Conservation (phyloP, 805 yeast genomes). For the Monosporozyma aerobia region DNA sequence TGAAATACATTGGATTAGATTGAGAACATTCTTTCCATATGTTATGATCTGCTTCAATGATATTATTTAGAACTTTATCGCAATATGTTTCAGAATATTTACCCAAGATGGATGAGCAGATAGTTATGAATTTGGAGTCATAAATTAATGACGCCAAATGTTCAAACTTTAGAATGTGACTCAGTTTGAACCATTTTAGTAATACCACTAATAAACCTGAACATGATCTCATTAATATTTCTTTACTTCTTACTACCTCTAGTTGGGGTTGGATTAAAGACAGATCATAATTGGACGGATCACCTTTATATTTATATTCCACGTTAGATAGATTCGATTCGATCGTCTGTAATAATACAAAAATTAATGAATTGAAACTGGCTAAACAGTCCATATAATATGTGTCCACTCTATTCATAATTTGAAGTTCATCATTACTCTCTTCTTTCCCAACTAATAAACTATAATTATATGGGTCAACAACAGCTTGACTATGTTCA, state of each 20-base stretch:
- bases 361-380: constrained; percentile 52
- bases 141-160: constrained; percentile 61
- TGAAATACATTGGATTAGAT: constrained; percentile 9
- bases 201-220: constrained; percentile 45
- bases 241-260: constrained; percentile 54
- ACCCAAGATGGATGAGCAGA: constrained; percentile 18
- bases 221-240: constrained; percentile 49
- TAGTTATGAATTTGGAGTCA: constrained; percentile 51
- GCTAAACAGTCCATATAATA: constrained; percentile 48
- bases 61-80: constrained; percentile 26
- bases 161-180: constrained; percentile 72
- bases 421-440: constrained; percentile 20
- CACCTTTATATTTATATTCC: constrained; percentile 14
- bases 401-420: constrained; percentile 46
- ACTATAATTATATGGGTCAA: constrained; percentile 28
- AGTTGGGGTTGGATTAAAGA: constrained; percentile 26
- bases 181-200: constrained; percentile 68
- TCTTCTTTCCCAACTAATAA: constrained; percentile 9
- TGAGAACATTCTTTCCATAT: constrained; percentile 26
- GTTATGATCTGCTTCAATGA: constrained; percentile 11
- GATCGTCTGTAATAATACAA: constrained; percentile 56
- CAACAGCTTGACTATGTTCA: neutral
- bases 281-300: constrained; percentile 2
- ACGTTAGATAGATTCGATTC: constrained; percentile 36
- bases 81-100: constrained; percentile 23